phyloP scores from a whole-genome alignment of 2,329 filamentous ascomycete species.

The Botrytis tulipae region DNA sequence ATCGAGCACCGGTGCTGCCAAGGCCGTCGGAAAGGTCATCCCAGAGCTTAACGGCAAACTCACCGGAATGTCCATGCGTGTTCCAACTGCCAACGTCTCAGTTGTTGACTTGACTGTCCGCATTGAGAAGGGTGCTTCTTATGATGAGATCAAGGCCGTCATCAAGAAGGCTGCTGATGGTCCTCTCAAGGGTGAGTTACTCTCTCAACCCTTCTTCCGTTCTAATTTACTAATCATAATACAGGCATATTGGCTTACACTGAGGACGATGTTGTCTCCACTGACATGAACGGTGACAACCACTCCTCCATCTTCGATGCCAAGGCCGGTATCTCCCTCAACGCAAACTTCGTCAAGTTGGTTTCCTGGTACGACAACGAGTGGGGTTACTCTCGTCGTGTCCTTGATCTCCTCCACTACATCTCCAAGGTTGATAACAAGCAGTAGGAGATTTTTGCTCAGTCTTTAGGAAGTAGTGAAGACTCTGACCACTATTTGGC shows the following conservation, averaged over 20 bases:
- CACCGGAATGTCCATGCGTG: slow-evolving; percentile 99
- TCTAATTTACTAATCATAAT: slow-evolving; percentile 23
- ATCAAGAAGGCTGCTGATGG: slow-evolving; percentile 86
- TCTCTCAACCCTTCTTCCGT: not conserved
- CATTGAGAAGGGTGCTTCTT: slow-evolving; percentile 82
- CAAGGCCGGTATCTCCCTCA: slow-evolving; percentile 98
- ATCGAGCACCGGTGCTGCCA: slow-evolving; percentile 97
- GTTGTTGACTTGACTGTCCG: slow-evolving; percentile 96
- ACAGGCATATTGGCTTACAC: slow-evolving; percentile 87
- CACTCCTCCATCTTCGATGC: slow-evolving; percentile 98
- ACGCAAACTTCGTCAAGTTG: slow-evolving; percentile 98
- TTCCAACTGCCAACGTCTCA: slow-evolving; percentile 97
- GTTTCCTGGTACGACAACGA: slow-evolving; percentile 98
- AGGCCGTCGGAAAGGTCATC: slow-evolving; percentile 99
- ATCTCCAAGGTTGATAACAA: slow-evolving; percentile 71
- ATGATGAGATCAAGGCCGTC: slow-evolving; percentile 89
- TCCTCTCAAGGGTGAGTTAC: slow-evolving; percentile 75
- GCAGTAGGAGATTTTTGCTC: slow-evolving; percentile 36
- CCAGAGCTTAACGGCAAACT: slow-evolving; percentile 98
- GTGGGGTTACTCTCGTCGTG: slow-evolving; percentile 98
- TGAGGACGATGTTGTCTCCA: slow-evolving; percentile 94
- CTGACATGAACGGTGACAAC: slow-evolving; percentile 88
- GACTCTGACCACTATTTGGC: slow-evolving; percentile 36
- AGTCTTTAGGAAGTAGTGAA: slow-evolving; percentile 25
- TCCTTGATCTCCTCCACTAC: slow-evolving; percentile 77